Evolutionary conservation across 345 rosid species (phyloP).

Genomic region (Ailanthus altissimus): DNA sequence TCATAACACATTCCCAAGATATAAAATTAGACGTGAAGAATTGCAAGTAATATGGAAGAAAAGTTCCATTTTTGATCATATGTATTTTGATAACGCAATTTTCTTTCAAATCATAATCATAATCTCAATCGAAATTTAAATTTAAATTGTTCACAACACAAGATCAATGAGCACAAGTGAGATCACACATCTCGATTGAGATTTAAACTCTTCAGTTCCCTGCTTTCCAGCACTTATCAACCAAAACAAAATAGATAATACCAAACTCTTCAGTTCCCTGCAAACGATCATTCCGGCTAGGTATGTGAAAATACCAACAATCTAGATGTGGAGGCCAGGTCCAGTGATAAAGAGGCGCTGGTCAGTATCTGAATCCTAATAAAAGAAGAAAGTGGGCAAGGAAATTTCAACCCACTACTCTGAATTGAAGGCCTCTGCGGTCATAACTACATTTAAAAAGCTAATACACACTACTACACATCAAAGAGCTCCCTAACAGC

Average conservation of each 20-base stretch:
- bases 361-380: conserved; percentile 32
- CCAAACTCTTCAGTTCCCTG: neutral
- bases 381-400: neutral
- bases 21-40: no score
- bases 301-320: conserved; percentile 29
- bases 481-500: conserved; percentile 38
- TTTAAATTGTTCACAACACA: no score
- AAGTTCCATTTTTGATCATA: no score
- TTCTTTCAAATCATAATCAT: no score
- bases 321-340: conserved; percentile 16
- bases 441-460: conserved; percentile 32
- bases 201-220: no score
- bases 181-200: no score
- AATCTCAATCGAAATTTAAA: no score
- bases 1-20: no score
- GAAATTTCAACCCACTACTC: conserved; percentile 23
- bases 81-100: no score
- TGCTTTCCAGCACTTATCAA: no score
- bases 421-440: conserved; percentile 17
- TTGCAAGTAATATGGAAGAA: no score
- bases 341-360: conserved; percentile 30
- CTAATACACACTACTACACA: conserved; percentile 38
- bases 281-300: conserved; percentile 18
- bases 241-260: neutral
- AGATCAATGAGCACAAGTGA: no score